Conservation (phyloP, 371 early-diverging fungal species). For the Chytridium lagenaria region DNA sequence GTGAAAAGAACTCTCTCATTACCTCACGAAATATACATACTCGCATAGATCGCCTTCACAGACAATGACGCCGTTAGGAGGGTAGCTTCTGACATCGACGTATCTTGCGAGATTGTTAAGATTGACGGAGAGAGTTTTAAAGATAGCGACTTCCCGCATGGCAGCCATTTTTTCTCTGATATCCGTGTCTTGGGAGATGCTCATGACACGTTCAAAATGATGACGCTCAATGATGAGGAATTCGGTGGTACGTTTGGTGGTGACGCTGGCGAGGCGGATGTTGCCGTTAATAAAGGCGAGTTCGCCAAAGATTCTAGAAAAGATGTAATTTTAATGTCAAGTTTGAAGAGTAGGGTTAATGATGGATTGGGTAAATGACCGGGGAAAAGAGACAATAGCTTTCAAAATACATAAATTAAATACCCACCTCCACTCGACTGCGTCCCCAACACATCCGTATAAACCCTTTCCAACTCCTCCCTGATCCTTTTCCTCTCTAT, state of each 20-base stretch:
- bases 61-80: slow-evolving; percentile 34
- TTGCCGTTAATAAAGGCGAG: slow-evolving; percentile 32
- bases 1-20: slow-evolving; percentile 12
- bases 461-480: slow-evolving; percentile 35
- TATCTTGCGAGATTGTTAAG: slow-evolving; percentile 30
- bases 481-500: not conserved
- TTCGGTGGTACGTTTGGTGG: slow-evolving; percentile 40
- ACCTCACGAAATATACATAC: slow-evolving; percentile 41
- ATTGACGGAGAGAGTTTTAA: slow-evolving; percentile 34
- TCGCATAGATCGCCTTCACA: slow-evolving; percentile 36
- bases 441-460: slow-evolving; percentile 35
- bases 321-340: too few relatives aligned
- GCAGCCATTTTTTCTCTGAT: slow-evolving; percentile 26
- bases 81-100: slow-evolving; percentile 29
- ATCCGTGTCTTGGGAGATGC: slow-evolving; percentile 26
- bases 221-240: slow-evolving; percentile 35
- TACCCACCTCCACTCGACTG: slow-evolving; percentile 41
- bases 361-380: not conserved
- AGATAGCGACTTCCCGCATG: slow-evolving; percentile 29
- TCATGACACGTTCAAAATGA: slow-evolving; percentile 33
- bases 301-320: slow-evolving; percentile 49
- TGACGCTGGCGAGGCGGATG: slow-evolving; percentile 26
- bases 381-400: not conserved
- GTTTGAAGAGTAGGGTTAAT: not conserved
- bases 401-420: not conserved